Conservation (phyloP, 352 stramenopile species). For the Phytophthora nicotianae region DNA sequence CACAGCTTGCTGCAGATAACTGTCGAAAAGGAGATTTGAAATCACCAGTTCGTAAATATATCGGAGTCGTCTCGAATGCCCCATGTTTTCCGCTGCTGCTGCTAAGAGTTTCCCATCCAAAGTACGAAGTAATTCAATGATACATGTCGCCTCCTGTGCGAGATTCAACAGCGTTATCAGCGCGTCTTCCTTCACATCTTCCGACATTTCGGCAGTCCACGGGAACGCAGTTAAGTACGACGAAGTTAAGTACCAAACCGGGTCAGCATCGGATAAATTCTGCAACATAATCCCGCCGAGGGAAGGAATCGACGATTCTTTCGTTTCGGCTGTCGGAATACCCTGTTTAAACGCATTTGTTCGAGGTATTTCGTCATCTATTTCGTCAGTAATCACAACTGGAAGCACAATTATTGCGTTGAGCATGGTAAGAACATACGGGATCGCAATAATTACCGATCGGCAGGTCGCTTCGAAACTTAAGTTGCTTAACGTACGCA, state of each 20-base stretch:
- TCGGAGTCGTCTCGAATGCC: slow-evolving; percentile 47
- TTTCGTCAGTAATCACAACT: slow-evolving; percentile 7
- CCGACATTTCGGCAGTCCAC: slow-evolving; percentile 36
- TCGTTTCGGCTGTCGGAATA: background rate
- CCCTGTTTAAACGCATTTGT: background rate
- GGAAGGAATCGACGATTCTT: slow-evolving; percentile 14
- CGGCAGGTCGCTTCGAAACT: slow-evolving; percentile 59
- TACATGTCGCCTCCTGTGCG: slow-evolving; percentile 49
- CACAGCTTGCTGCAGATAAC: slow-evolving; percentile 63
- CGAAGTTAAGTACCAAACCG: slow-evolving; percentile 25
- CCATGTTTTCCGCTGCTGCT: slow-evolving; percentile 40
- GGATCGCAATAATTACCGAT: slow-evolving; percentile 59
- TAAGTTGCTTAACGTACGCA: slow-evolving; percentile 68
- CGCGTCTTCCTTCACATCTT: slow-evolving; percentile 70
- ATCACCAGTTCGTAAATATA: slow-evolving; percentile 71
- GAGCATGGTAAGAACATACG: slow-evolving; percentile 59
- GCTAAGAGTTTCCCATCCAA: slow-evolving; percentile 64
- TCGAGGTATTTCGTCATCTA: background rate
- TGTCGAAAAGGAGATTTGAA: slow-evolving; percentile 76
- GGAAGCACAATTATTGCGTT: slow-evolving; percentile 41
- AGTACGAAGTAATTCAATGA: slow-evolving; percentile 56
- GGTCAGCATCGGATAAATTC: background rate
- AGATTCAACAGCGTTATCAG: slow-evolving; percentile 72
- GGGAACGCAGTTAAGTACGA: slow-evolving; percentile 21
- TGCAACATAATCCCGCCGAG: slow-evolving; percentile 7